Base-by-base conservation (phyloP, 1,139 yeast species). In the Cylindricascospora bacillispora region DNA sequence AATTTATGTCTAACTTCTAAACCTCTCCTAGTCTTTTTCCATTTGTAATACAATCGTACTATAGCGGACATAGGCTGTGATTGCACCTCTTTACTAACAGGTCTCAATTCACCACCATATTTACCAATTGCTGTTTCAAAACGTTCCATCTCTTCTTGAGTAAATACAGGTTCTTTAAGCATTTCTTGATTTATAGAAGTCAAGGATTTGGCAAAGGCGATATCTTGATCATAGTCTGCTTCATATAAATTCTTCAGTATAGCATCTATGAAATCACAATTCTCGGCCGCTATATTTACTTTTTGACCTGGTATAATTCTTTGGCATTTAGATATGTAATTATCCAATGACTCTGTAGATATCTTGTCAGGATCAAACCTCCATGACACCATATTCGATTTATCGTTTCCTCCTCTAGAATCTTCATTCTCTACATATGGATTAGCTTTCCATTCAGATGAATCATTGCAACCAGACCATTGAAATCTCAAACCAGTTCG, bases 1-100 rank as follows among this genome's bases (percentile, higher is more conserved):
- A 76, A 44, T 46, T 76, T 76, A 22, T 83, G 95, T 94, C 95
- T 83, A 11, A 50, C 42, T 5, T 32, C 30, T 24, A 40, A 71
- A 0, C 97, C 97, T 33, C 65, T 65, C 18, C 67, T 61, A 0
- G 95, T 76, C 52, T 86, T 86, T 54, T 86, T 86, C 97, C 97
- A 86, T 30, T 80, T 59, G 46, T 86, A 86, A 47, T 82, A 86
- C 49, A 67, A 86, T 31, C 95, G 57, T 1, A 86, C 95, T 38
- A 85, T 66, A 73, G 77, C 80, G 0, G 86, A 67, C 31, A 73
- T 60, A 0, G 82, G 62, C 41, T 80, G 92, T 0, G 85, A 65
- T 24, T 67, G 67, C 4, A 86, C 92, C 38, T 65, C 68, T 45
- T 73, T 69, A 41, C 55, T 70, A 1, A 82, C 92, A 2, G 80